Percentiles rank a stretch among this genome's conserved stretches.
phyloP scores from a whole-genome alignment of 768 basidiomycete genomes.

The Leccinum subgranulosum region DNA sequence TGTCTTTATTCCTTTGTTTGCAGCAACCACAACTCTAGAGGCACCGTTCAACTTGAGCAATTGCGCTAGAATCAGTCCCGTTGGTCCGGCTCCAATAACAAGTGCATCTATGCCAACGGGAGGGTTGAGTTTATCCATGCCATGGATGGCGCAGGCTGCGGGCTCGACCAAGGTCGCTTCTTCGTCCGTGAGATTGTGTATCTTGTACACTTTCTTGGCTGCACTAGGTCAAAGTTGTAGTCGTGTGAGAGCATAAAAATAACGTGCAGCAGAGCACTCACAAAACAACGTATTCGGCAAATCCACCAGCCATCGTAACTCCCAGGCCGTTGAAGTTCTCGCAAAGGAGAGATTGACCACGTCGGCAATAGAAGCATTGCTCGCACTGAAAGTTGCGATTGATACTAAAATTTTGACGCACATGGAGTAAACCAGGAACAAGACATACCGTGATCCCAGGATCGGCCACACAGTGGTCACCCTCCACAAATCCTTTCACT shows the following conservation, averaged over 20 bases:
- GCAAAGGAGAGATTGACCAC: constrained; percentile 73
- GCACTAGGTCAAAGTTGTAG: constrained; percentile 35
- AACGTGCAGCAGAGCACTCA: constrained; percentile 33
- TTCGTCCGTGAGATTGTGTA: constrained; percentile 78
- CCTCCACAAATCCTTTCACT: constrained; percentile 65
- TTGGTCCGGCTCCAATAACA: constrained; percentile 81
- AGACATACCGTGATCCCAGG: constrained; percentile 59
- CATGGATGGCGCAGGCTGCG: constrained; percentile 84
- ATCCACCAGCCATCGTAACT: constrained; percentile 76
- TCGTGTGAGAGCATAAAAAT: background rate
- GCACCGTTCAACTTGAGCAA: constrained; percentile 84
- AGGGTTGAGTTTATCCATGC: constrained; percentile 77
- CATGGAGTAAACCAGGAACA: constrained; percentile 1
- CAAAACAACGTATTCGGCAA: constrained; percentile 84
- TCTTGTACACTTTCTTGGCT: constrained; percentile 75
- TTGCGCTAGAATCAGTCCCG: constrained; percentile 82
- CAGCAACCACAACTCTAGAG: constrained; percentile 71
- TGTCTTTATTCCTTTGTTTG: constrained; percentile 87
- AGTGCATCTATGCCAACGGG: constrained; percentile 79
- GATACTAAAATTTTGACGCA: background rate
- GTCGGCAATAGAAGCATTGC: constrained; percentile 79
- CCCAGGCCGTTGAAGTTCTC: constrained; percentile 79
- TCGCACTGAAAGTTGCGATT: constrained; percentile 51
- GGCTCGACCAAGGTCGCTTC: constrained; percentile 85
- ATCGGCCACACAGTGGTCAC: constrained; percentile 82